Evolutionary conservation across 495 filamentous ascomycete species (phyloP).

Genomic region (Podospora australis): DNA sequence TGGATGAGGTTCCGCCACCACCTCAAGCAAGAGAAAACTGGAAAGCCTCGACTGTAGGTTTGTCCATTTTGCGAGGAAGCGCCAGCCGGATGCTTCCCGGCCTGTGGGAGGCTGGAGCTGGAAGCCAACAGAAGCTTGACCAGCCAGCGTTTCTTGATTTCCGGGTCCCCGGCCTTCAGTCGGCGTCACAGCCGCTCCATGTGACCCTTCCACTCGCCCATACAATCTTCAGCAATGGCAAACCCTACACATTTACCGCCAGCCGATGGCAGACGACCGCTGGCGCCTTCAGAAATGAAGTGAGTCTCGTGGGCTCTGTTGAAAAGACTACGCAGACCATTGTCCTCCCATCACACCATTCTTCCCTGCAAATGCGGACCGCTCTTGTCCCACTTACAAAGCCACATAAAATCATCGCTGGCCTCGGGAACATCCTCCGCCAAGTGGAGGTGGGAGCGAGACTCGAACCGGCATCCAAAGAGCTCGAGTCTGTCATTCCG

Average conservation of each 20-base stretch:
- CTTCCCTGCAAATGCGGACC: slow-evolving; percentile 28
- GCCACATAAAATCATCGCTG: slow-evolving; percentile 54
- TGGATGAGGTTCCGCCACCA: slow-evolving; percentile 29
- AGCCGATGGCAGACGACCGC: slow-evolving; percentile 45
- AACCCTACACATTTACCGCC: slow-evolving; percentile 51
- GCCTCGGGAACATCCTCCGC: slow-evolving; percentile 80
- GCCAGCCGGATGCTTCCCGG: slow-evolving; percentile 26
- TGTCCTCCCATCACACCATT: slow-evolving; percentile 1
- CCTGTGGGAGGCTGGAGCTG: slow-evolving; percentile 16
- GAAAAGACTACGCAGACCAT: slow-evolving; percentile 27
- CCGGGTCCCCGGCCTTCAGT: slow-evolving; percentile 1
- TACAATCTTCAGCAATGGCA: slow-evolving; percentile 69
- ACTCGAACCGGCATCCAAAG: slow-evolving; percentile 61
- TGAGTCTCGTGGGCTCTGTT: slow-evolving; percentile 9
- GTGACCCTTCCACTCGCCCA: slow-evolving; percentile 63
- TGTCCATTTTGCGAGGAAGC: slow-evolving; percentile 35
- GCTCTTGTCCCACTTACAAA: slow-evolving; percentile 60
- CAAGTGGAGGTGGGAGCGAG: slow-evolving; percentile 49
- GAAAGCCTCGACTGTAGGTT: slow-evolving; percentile 28
- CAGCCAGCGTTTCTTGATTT: slow-evolving; percentile 11
- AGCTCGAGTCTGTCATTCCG: slow-evolving; percentile 63
- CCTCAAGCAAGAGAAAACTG: too few species aligned
- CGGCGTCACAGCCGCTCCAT: slow-evolving; percentile 14
- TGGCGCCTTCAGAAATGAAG: slow-evolving; percentile 3
- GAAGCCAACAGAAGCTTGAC: neutral